These are phyloP conservation scores for Gaertneriomyces sp. DNA, from an alignment of 192 early-diverging fungal species.

Conservation along the genomic window DNA sequence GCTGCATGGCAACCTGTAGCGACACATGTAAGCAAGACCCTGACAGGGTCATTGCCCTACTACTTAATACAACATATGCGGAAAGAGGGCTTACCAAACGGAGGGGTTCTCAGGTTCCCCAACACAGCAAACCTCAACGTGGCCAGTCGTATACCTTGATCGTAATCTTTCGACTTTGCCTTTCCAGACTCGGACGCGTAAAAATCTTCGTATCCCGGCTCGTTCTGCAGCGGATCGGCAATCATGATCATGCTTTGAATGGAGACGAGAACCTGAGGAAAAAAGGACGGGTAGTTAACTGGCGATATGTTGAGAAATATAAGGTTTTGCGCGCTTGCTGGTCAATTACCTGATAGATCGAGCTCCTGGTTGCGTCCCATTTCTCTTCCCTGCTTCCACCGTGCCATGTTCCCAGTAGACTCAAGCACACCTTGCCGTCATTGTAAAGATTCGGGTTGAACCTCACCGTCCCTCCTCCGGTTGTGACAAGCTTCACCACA, in stretches of 20 bases:
- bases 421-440: conserved; percentile 54
- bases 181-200: too few species aligned
- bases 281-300: conserved; percentile 10
- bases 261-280: conserved; percentile 32
- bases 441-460: conserved; percentile 58
- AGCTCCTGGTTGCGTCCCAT: neutral
- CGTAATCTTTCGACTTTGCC: too few species aligned
- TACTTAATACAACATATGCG: too few species aligned
- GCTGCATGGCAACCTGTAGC: too few species aligned
- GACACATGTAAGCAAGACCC: too few species aligned
- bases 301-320: neutral
- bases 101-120: too few species aligned
- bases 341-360: too few species aligned
- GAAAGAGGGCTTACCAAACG: too few species aligned
- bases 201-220: conserved; percentile 32
- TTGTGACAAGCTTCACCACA: conserved; percentile 39
- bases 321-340: too few species aligned
- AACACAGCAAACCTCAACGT: too few species aligned
- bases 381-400: conserved; percentile 37
- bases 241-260: conserved; percentile 32
- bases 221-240: conserved; percentile 31
- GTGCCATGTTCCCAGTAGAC: conserved; percentile 52
- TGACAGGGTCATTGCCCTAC: too few species aligned
- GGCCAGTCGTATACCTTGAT: too few species aligned
- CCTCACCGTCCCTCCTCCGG: conserved; percentile 43